phyloP scores from a whole-genome alignment of 176 grass and related monocot genomes.

The Saccharum officinarum region DNA sequence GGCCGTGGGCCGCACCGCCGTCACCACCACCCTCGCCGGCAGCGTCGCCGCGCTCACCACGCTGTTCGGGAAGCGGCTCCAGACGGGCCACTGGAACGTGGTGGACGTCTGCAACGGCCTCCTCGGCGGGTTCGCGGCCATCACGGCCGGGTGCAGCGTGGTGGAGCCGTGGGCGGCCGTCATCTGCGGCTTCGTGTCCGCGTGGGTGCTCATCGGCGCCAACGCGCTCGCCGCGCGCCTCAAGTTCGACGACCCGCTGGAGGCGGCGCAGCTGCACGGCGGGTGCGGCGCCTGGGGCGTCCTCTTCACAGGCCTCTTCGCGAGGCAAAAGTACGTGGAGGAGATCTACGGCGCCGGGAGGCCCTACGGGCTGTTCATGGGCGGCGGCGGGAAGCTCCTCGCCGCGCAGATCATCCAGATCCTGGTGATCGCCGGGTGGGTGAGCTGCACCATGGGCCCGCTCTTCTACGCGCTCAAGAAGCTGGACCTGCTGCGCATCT shows the following conservation, averaged over 20 bases:
- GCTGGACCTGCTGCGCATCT: conserved; percentile 71
- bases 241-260: conserved; percentile 93
- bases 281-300: conserved; percentile 90
- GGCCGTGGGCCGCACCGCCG: conserved; percentile 86
- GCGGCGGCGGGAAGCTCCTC: conserved; percentile 76
- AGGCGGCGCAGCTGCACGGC: conserved; percentile 93
- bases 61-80: conserved; percentile 85
- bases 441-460: conserved; percentile 79
- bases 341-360: conserved; percentile 66
- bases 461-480: conserved; percentile 71
- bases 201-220: conserved; percentile 89
- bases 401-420: conserved; percentile 73
- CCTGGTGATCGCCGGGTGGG: conserved; percentile 77
- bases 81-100: conserved; percentile 96
- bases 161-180: conserved; percentile 93
- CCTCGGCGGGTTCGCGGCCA: conserved; percentile 90
- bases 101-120: conserved; percentile 92
- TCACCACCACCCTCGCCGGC: conserved; percentile 84
- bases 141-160: conserved; percentile 87
- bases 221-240: conserved; percentile 72
- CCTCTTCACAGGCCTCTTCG: conserved; percentile 92
- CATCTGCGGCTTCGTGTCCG: conserved; percentile 91
- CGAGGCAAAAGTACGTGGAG: conserved; percentile 66
- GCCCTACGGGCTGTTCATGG: conserved; percentile 92
- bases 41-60: conserved; percentile 89